Evolutionary conservation across 2,329 filamentous ascomycete species (phyloP), one percentile per base, ranked within the genome.

Genomic region (Thelonectria discophora): DNA sequence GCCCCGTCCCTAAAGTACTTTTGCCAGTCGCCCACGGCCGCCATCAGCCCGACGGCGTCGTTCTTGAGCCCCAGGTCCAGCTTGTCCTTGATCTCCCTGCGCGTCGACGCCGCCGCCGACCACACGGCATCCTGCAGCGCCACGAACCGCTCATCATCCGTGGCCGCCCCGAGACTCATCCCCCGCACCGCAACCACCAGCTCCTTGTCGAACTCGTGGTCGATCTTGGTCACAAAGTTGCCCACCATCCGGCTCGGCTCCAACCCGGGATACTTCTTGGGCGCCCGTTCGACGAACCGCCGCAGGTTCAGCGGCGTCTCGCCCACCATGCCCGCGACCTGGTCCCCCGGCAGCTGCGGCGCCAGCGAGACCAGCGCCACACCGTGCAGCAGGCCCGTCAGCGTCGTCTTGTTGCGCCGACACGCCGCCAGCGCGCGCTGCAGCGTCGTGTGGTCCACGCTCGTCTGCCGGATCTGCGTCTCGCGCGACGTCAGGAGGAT

Each of bases 361-460:
- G 68, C 58, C 3, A 74, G 50, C 1, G 64, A 68, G 0, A 66
- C 27, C 5, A 70, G 39, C 2, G 45, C 32, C 4, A 74, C 59
- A 3, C 58, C 66, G 37, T 74, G 64, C 1, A 73, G 18, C 3
- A 72, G 47, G 5, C 63, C 69, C 11, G 73, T 73, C 1, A 75
- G 20, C 1, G 70, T 73, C 1, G 72, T 72, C 9, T 67, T 58
- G 57, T 71, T 61, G 3, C 43, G 17, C 2, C 72, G 62, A 40
- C 72, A 75, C 1, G 50, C 53, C 2, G 27, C 15, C 1, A 74
- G 58, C 3, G 71, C 51, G 10, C 32, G 51, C 18, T 66, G 43
- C 30, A 69, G 45, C 5, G 48, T 46, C 3, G 21, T 24, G 21
- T 60, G 24, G 15, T 56, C 54, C 3, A 72, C 27, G 11, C 17